phyloP scores from a whole-genome alignment of 2,329 filamentous ascomycete genomes.

The Penicillium sp. region DNA sequence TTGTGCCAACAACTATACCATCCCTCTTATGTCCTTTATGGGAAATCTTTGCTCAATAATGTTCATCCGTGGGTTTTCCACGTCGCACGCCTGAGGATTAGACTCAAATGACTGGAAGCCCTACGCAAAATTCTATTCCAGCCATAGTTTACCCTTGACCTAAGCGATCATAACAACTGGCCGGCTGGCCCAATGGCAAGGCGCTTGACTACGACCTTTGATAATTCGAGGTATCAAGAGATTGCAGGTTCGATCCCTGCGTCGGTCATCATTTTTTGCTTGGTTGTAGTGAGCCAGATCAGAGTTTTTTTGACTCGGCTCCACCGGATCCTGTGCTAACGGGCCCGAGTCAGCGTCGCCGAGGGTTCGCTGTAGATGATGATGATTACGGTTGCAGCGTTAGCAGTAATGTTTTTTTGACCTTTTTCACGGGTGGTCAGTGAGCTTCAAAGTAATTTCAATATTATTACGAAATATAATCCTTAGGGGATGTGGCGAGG shows the following conservation, averaged over 20 bases:
- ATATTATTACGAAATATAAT: neutral
- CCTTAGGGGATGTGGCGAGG: neutral
- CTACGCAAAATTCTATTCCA: rapidly evolving
- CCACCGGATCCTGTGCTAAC: neutral
- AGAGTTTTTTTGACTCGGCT: conserved; percentile 1
- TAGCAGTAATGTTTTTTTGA: no score
- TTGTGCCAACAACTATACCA: neutral
- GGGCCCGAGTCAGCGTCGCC: neutral
- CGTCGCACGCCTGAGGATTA: neutral
- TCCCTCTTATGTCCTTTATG: neutral
- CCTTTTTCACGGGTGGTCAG: neutral
- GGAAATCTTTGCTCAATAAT: neutral
- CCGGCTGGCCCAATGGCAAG: conserved; percentile 50
- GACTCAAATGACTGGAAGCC: neutral
- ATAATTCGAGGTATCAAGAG: no score
- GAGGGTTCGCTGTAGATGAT: neutral
- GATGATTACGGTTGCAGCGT: neutral
- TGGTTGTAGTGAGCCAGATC: neutral
- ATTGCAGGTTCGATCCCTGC: conserved; percentile 50
- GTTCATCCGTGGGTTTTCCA: neutral
- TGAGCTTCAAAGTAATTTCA: neutral
- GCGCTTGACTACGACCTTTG: conserved; percentile 55
- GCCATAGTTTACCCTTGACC: neutral
- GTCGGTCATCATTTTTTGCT: conserved; percentile 30
- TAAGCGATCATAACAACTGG: neutral